A percentile compares a stretch with the other conserved stretches of the same genome.
phyloP scores from a whole-genome alignment of 164 flowering plant genomes.

The Houttuynia cordata region DNA sequence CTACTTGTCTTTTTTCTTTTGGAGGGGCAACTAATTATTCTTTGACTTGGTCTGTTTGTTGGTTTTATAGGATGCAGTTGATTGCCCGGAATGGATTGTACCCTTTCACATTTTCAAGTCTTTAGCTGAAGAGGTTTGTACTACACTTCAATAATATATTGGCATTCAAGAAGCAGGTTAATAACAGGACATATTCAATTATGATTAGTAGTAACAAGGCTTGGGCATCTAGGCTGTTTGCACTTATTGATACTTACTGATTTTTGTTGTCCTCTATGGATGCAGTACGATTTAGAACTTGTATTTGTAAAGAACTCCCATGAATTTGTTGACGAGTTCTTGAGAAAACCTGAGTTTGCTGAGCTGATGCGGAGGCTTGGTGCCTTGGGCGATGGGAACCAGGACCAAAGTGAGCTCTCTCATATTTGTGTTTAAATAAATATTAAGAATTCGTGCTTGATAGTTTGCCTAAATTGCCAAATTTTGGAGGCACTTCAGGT shows the following conservation, averaged over 20 bases:
- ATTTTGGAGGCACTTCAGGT: too few relatives aligned
- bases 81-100: conserved; percentile 98
- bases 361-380: conserved; percentile 96
- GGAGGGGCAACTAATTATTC: background rate
- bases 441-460: background rate
- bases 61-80: conserved; percentile 84
- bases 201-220: background rate
- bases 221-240: background rate
- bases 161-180: background rate
- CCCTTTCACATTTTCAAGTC: conserved; percentile 77
- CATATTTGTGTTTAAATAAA: background rate
- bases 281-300: conserved; percentile 86
- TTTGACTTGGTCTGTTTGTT: background rate
- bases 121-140: conserved; percentile 81
- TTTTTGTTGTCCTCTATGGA: conserved; percentile 1
- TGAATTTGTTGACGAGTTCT: conserved; percentile 74
- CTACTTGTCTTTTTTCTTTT: too few relatives aligned
- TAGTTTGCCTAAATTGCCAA: too few relatives aligned
- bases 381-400: conserved; percentile 93
- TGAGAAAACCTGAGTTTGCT: conserved; percentile 72
- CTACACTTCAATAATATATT: background rate
- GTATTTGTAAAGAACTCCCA: conserved; percentile 86
- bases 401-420: conserved; percentile 49
- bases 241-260: too few relatives aligned
- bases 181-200: background rate